phyloP scores from a whole-genome alignment of 1,284 basidiomycete genomes.

The Rhodotorula mucilaginosa region DNA sequence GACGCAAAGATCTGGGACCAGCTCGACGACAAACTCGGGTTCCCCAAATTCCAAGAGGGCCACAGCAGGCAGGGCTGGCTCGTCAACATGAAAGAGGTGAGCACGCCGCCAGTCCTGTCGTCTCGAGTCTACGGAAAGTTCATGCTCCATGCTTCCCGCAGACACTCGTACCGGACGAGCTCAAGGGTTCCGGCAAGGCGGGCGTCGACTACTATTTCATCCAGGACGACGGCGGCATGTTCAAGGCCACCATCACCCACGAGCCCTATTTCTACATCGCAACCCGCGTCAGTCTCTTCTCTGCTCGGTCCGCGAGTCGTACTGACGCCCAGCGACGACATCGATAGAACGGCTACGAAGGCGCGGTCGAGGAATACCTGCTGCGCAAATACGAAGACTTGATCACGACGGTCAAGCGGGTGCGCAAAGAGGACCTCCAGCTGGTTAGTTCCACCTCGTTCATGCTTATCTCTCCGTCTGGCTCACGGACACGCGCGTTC shows the following conservation, averaged over 20 bases:
- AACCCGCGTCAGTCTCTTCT: conserved; percentile 65
- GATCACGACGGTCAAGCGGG: conserved; percentile 71
- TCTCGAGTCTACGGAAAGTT: too few relatives aligned
- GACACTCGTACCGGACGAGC: conserved; percentile 81
- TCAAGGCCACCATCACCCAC: conserved; percentile 87
- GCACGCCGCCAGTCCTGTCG: conserved; percentile 45
- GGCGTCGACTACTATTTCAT: conserved; percentile 98
- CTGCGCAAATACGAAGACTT: conserved; percentile 88
- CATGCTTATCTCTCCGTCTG: too few relatives aligned
- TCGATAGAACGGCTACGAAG: conserved; percentile 75
- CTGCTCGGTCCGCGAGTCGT: background rate
- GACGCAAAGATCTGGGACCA: conserved; percentile 60
- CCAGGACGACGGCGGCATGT: conserved; percentile 92
- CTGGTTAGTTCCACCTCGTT: conserved; percentile 52
- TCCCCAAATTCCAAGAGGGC: conserved; percentile 64
- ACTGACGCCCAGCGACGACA: background rate
- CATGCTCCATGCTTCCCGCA: conserved; percentile 44
- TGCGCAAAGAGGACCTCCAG: conserved; percentile 89
- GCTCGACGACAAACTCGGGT: conserved; percentile 90
- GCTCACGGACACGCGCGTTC: background rate
- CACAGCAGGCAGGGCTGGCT: conserved; percentile 74
- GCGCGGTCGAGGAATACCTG: conserved; percentile 92
- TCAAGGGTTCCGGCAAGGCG: conserved; percentile 74
- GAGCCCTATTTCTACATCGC: conserved; percentile 94
- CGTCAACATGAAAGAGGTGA: conserved; percentile 95